phyloP scores from a whole-genome alignment of 257 asterid genomes.

The Prunella vulgaris region DNA sequence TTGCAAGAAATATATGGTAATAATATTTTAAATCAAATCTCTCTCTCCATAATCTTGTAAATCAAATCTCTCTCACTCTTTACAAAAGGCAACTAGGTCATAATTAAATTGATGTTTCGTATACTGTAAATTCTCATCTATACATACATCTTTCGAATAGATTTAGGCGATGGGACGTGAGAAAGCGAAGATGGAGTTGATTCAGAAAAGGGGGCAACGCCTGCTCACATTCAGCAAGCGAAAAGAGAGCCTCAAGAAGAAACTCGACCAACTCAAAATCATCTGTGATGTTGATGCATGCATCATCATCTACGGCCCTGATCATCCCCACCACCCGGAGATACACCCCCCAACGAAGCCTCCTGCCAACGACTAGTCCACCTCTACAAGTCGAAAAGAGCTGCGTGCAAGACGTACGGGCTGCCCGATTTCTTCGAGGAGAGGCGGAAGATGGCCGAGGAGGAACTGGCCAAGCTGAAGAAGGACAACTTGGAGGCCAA shows the following conservation, averaged over 20 bases:
- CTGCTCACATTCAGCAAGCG: background rate
- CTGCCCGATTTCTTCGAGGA: slow-evolving; percentile 41
- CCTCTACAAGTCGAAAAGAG: slow-evolving; percentile 33
- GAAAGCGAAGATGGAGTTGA: background rate
- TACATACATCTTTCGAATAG: too few species aligned
- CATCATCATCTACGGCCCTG: slow-evolving; percentile 50
- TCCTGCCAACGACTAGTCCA: too few species aligned
- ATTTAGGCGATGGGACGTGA: background rate
- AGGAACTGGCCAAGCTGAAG: slow-evolving; percentile 35
- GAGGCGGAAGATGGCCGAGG: slow-evolving; percentile 33
- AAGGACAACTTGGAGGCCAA: slow-evolving; percentile 36
- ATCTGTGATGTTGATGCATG: slow-evolving; percentile 23
- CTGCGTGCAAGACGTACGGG: slow-evolving; percentile 24
- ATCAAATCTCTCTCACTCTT: too few species aligned
- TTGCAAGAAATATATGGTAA: too few species aligned
- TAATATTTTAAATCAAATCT: too few species aligned
- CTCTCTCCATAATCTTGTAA: too few species aligned
- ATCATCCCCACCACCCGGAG: slow-evolving; percentile 28
- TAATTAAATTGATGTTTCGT: too few species aligned
- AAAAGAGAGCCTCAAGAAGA: background rate
- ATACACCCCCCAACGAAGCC: too few species aligned
- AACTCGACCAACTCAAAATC: background rate
- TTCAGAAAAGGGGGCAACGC: background rate
- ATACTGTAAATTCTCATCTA: too few species aligned
- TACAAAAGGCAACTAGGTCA: too few species aligned